These are phyloP conservation scores for Penicillium sp. DNA, from an alignment of 2,329 filamentous ascomycete genomes.

Conservation along the genomic window DNA sequence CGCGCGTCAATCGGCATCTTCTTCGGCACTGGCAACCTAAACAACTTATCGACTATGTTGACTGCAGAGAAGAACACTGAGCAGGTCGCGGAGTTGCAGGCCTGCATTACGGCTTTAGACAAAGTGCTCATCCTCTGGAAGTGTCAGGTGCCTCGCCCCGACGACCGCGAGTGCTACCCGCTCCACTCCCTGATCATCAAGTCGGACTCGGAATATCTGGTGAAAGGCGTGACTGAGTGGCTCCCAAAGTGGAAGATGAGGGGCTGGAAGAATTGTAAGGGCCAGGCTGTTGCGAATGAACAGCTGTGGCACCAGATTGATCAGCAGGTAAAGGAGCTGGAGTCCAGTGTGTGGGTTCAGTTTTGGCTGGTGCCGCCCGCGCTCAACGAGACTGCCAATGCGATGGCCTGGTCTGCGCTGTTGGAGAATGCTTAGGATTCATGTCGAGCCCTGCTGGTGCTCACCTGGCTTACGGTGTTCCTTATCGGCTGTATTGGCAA, in stretches of 20 bases:
- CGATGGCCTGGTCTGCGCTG: not conserved
- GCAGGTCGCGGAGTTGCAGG: constrained; percentile 20
- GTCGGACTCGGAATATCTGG: constrained; percentile 37
- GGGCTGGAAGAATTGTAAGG: constrained; percentile 26
- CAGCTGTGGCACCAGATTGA: constrained; percentile 17
- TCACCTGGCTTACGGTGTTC: too few relatives aligned
- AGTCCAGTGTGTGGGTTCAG: not conserved
- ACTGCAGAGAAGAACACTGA: constrained; percentile 12
- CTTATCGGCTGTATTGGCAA: too few relatives aligned
- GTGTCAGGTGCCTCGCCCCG: not conserved
- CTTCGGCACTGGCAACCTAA: constrained; percentile 10
- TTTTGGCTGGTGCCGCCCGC: constrained; percentile 8
- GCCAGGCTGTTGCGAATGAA: constrained; percentile 23
- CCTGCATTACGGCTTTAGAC: constrained; percentile 16
- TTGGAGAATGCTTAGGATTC: not conserved
- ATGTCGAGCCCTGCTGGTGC: too few relatives aligned
- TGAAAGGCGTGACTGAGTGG: constrained; percentile 32
- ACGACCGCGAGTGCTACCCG: constrained; percentile 1
- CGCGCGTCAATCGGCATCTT: constrained; percentile 14
- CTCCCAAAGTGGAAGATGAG: constrained; percentile 33
- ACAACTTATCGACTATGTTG: constrained; percentile 9
- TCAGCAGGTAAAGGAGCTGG: not conserved
- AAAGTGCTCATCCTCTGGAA: constrained; percentile 2
- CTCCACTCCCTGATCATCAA: constrained; percentile 25
- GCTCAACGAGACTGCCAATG: constrained; percentile 1